These are phyloP conservation scores for Erodium trifolium DNA, from an alignment of 441 rosid genomes.

Conservation along the genomic window DNA sequence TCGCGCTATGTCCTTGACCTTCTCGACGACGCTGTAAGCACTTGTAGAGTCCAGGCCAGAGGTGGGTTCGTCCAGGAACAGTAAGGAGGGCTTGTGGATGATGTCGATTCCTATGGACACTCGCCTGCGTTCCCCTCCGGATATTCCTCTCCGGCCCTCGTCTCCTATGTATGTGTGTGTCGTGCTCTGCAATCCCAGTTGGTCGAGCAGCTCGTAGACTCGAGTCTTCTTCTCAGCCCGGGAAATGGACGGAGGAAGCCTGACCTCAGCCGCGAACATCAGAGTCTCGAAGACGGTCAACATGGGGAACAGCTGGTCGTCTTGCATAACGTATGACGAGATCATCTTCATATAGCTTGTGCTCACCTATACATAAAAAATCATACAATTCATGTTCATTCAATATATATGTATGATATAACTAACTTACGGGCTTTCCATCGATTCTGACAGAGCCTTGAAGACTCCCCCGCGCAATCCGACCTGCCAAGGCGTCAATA, in stretches of 20 bases:
- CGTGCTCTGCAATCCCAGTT: constrained; percentile 60
- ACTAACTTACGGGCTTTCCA: constrained; percentile 38
- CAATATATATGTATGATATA: background rate
- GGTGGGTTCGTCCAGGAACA: constrained; percentile 84
- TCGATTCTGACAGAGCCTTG: constrained; percentile 64
- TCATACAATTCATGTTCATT: too few relatives aligned
- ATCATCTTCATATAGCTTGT: constrained; percentile 66
- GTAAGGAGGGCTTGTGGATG: constrained; percentile 62
- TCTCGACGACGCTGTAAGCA: constrained; percentile 71
- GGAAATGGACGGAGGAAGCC: constrained; percentile 67
- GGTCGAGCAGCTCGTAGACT: constrained; percentile 62
- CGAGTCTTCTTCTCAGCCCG: constrained; percentile 55
- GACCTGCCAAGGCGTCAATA: constrained; percentile 76
- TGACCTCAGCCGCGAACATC: constrained; percentile 72
- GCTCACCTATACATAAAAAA: constrained; percentile 37
- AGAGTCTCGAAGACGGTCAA: constrained; percentile 69
- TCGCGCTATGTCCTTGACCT: constrained; percentile 60
- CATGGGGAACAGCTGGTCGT: constrained; percentile 74
- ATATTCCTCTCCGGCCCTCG: constrained; percentile 73
- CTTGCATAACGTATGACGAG: constrained; percentile 87
- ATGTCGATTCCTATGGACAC: constrained; percentile 77
- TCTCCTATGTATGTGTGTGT: constrained; percentile 61
- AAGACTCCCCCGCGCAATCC: constrained; percentile 59
- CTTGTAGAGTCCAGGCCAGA: constrained; percentile 80
- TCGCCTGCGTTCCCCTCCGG: constrained; percentile 72